Conservation (phyloP, 2,329 filamentous ascomycete species). For the Triangularia verruculosa region DNA sequence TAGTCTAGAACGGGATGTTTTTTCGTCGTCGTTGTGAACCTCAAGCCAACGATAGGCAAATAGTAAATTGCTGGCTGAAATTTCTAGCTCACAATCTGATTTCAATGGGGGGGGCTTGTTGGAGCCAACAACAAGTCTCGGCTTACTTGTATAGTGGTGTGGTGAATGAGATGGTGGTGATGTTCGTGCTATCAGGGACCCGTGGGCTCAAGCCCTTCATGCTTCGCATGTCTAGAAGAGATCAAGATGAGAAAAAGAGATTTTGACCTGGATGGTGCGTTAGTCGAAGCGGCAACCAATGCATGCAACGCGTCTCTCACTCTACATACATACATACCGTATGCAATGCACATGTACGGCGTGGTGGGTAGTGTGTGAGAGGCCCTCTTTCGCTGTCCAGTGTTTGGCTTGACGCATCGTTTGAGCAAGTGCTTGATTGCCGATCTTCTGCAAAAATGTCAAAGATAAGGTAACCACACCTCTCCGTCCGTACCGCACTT, state of each 20-base stretch:
- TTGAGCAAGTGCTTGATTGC: conserved; percentile 1
- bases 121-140: too few species aligned
- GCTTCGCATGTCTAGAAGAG: not conserved
- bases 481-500: not conserved
- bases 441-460: conserved; percentile 5
- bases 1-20: conserved; percentile 1
- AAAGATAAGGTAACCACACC: not conserved
- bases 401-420: not conserved
- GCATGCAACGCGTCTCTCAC: conserved; percentile 21
- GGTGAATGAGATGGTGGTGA: not conserved
- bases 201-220: not conserved
- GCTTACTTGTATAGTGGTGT: not conserved
- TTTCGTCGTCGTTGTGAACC: not conserved
- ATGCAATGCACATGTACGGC: conserved; percentile 23
- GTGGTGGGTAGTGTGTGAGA: conserved; percentile 17
- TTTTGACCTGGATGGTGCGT: not conserved
- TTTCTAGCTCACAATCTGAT: not conserved
- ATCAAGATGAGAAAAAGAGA: not conserved
- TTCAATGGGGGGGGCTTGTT: not conserved
- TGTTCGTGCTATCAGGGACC: not conserved
- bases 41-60: not conserved
- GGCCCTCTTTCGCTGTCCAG: conserved; percentile 2
- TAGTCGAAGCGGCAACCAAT: conserved; percentile 36
- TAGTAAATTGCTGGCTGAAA: not conserved
- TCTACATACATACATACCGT: not conserved